Evolutionary conservation across 371 early-diverging fungal species (phyloP), one percentile per base, ranked within the genome.

Genomic region (Apophysomyces ossiformis): DNA sequence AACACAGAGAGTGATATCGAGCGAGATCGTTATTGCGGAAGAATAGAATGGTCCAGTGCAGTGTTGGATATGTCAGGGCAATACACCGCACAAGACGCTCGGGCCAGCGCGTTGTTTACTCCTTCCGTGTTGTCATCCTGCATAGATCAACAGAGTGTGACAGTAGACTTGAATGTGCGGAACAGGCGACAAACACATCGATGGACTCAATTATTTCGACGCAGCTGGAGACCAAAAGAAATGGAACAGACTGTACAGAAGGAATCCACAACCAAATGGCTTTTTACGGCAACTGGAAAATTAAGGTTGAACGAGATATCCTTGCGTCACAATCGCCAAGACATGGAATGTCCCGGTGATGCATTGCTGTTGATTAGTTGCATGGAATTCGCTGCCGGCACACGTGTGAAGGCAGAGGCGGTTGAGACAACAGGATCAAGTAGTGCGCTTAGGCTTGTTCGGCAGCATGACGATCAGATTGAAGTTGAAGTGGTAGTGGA

Each of bases 141-240:
- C 59, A 57, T 36, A 15, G 44, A 47, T 16, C 11, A 21, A 38
- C 37, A 21, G 43, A 18, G 9, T 18, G 39, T 44, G n/a, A 32
- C n/a, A 37, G 12, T 16, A 32, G 59, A 44, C 7, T 16, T 16
- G 11, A 62, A 0, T 54, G 15, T 69, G 37, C 61, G 61, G 56
- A 45, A 74, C n/a, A 58, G 73, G n/a, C 45, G 60, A 38, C 69
- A 70, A 21, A 62, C 63, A 21, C 70, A 68, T 36, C 65, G 74
- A 4, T 81, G 81, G 81, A 74, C 65, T 43, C 77, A 72, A 35
- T 36, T 81, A 5, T 76, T 81, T 45, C 68, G 76, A 62, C 67
- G 71, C 37, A 75, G 76, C 21, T 74, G 77, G 76, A 60, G 73
- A 56, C 18, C 64, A 4, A 68, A 62, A 12, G 61, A 26, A 9